phyloP scores from a whole-genome alignment of 2,329 filamentous ascomycete species.

The Zasmidium cellare region DNA sequence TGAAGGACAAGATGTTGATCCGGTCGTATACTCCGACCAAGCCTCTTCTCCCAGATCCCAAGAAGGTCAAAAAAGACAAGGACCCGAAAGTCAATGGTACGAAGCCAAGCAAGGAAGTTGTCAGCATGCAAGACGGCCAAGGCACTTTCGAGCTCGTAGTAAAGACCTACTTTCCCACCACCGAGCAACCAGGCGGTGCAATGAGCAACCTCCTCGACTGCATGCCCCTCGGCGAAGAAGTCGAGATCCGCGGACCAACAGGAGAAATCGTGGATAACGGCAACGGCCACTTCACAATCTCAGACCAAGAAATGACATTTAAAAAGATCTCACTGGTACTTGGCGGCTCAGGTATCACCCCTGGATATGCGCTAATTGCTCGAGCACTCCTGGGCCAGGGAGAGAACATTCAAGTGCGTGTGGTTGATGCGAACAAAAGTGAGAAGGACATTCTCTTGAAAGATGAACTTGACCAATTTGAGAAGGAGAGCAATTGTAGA shows the following conservation, averaged over 20 bases:
- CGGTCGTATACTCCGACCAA: slow-evolving; percentile 52
- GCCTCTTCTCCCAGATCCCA: slow-evolving; percentile 40
- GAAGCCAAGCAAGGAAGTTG: slow-evolving; percentile 3
- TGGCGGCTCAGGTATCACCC: slow-evolving; percentile 54
- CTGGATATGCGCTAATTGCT: slow-evolving; percentile 52
- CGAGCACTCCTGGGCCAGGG: slow-evolving; percentile 38
- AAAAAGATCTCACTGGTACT: slow-evolving; percentile 50
- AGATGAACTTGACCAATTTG: slow-evolving; percentile 45
- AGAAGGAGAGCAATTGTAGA: slow-evolving; percentile 38
- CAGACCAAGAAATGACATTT: slow-evolving; percentile 44
- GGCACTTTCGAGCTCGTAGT: slow-evolving; percentile 52
- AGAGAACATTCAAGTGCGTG: slow-evolving; percentile 39
- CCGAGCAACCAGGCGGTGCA: slow-evolving; percentile 53
- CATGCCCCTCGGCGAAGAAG: slow-evolving; percentile 49
- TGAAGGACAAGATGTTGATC: slow-evolving; percentile 53
- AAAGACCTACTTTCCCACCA: slow-evolving; percentile 54
- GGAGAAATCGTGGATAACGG: slow-evolving; percentile 54
- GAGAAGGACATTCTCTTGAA: slow-evolving; percentile 50
- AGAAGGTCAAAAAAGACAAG: slow-evolving; percentile 24
- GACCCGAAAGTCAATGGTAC: neutral
- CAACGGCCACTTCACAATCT: slow-evolving; percentile 48
- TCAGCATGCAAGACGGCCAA: slow-evolving; percentile 28
- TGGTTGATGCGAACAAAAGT: slow-evolving; percentile 52
- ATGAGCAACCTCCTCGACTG: slow-evolving; percentile 56
- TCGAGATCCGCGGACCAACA: slow-evolving; percentile 54